Base-by-base conservation (phyloP, 805 yeast genomes). In the Saturnispora bothae region DNA sequence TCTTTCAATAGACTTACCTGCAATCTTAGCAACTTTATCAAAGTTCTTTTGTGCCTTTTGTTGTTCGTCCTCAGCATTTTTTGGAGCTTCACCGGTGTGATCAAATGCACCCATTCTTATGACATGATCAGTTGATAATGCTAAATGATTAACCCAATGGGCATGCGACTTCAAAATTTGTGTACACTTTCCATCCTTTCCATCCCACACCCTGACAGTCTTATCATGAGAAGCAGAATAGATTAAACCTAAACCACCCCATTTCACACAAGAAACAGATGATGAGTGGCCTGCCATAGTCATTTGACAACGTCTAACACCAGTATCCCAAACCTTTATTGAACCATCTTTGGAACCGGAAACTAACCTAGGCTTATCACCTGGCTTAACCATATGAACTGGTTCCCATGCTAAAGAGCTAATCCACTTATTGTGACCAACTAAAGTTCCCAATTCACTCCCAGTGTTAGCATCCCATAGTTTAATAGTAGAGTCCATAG, bases 221-320 rank as follows among this genome's bases (percentile, higher is more conserved):
- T 88, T 89, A 59, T 92, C 98, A 53, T 92, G 97, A n/a, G 96
- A 86, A 1, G 83, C 88, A 23, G 94, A 76, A 58, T 88, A 92
- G 26, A 92, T 68, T 15, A 80, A 66, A 38, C 86, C 84, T 33
- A 75, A 64, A 2, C 98, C 98, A 41, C 96, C 83, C 98, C 98
- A 92, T 57, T 79, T 86, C n/a, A 88, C 94, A 62, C 96, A 85
- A 1, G 95, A 79, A 3, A 92, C 96, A 1, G 94, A 73, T 35
- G 82, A 75, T 23, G 85, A 70, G 54, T 92, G 98, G 0, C 97
- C 96, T 39, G 83, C 73, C 68, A 92, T 63, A 2, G 94, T 79
- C 55, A 71, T 66, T 37, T 71, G 51, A 49, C 86, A 76, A 2
- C 67, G 69, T 48, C 95, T 71, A 30, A 78, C 62, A 12, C 74